Evolutionary conservation across 129 eudicot genomes (phyloP), one percentile per base, ranked within the genome.

Genomic region (Oenanthe sinensis): DNA sequence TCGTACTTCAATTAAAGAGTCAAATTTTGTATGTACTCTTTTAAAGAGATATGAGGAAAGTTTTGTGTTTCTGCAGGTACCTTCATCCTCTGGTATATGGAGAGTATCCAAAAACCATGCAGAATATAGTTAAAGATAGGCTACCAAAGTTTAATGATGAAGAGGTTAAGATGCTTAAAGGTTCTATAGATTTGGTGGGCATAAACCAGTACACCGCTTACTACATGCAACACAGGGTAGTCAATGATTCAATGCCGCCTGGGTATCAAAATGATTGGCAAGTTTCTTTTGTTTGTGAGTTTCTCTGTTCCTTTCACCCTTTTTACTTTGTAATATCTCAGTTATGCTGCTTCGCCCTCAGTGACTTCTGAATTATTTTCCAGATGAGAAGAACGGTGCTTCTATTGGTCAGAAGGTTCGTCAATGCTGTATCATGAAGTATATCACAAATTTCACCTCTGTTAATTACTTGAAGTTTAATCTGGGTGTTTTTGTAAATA

Each of bases 191-290:
- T 86, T 85, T 80, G 33, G 77, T 93, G 62, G 98, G 98, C 70
- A 88, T 93, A 79, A 93, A 93, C 85, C 97, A 93, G 54, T 94
- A 94, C 83, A 94, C 97, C 62, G 76, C 98, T 45, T 89, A 84
- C 83, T 94, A 91, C 84, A 91, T 91, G 88, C 87, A 85, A 7
- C 28, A 58, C 14, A 85, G 85, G 78, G 68, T 14, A 43, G 45
- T 14, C 20, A 86, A 85, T 17, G 83, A 84, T 60, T 85, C 91
- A 60, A 81, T 84, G 77, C 44, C 79, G n/a, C 84, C 87, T 8
- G 87, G 97, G 69, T 93, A 93, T 84, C 97, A 89, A 80, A 78
- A 83, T 80, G 97, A 93, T 63, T 93, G 98, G 98, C 74, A 91
- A 70, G 86, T 28, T 44, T 93, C 90, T 82, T 93, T 87, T 82